Conservation (phyloP, 345 rosid genomes). For the Eucalyptus globulus region DNA sequence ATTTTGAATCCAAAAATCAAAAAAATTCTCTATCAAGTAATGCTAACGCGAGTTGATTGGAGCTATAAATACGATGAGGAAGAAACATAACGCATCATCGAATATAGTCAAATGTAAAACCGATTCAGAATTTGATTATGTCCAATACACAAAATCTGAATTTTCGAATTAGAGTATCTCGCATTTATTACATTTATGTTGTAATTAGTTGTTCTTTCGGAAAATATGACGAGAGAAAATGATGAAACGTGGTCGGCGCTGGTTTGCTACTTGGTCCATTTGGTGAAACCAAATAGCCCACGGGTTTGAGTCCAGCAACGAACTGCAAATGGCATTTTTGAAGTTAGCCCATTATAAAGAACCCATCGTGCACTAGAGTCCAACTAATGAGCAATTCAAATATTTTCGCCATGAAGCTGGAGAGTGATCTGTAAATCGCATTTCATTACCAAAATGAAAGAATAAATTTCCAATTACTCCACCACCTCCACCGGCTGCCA, state of each 20-base stretch:
- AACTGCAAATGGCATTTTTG: neutral
- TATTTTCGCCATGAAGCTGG: neutral
- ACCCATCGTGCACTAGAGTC: neutral
- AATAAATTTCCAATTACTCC: neutral
- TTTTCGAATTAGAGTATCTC: neutral
- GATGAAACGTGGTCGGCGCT: neutral
- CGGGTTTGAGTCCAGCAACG: neutral
- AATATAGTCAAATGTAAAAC: neutral
- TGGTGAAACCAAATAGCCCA: neutral
- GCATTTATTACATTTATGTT: neutral
- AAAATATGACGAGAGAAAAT: neutral
- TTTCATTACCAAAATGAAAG: neutral
- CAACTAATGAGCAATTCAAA: neutral
- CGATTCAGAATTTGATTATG: neutral
- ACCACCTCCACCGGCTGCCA: neutral
- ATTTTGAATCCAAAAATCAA: neutral
- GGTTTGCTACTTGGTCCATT: neutral
- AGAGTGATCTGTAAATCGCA: neutral
- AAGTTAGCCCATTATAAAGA: neutral
- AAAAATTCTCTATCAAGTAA: neutral
- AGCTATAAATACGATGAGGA: neutral
- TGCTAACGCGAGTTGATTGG: fast-evolving
- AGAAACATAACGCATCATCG: fast-evolving
- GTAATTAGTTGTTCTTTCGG: neutral
- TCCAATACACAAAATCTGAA: neutral